phyloP scores from a whole-genome alignment of 331 rosid genomes.

The Quercus lobata region DNA sequence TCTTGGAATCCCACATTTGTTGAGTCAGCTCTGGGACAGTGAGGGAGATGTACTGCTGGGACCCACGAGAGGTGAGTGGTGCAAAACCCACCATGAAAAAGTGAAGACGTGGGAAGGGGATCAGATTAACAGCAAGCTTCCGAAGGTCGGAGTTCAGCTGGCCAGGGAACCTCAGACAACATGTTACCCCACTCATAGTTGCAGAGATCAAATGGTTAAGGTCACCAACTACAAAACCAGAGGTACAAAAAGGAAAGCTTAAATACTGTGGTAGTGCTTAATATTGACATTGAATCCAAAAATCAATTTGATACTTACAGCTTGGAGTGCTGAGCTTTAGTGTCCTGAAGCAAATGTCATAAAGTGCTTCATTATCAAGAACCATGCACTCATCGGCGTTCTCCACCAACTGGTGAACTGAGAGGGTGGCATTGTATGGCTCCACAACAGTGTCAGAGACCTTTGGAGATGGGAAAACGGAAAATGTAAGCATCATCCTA shows the following conservation, averaged over 20 bases:
- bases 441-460: slow-evolving; percentile 90
- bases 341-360: slow-evolving; percentile 86
- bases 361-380: slow-evolving; percentile 83
- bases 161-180: slow-evolving; percentile 86
- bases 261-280: background rate
- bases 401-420: slow-evolving; percentile 84
- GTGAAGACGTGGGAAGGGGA: slow-evolving; percentile 89
- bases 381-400: slow-evolving; percentile 92
- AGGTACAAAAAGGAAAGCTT: background rate
- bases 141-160: slow-evolving; percentile 80
- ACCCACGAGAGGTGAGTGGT: slow-evolving; percentile 87
- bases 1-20: slow-evolving; percentile 90
- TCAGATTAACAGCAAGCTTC: slow-evolving; percentile 78
- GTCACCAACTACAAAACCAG: slow-evolving; percentile 59
- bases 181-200: slow-evolving; percentile 87
- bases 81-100: slow-evolving; percentile 92
- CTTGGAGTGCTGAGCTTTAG: slow-evolving; percentile 87
- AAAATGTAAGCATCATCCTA: slow-evolving; percentile 86
- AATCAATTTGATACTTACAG: slow-evolving; percentile 39
- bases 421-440: slow-evolving; percentile 83
- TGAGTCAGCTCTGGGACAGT: slow-evolving; percentile 86
- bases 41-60: slow-evolving; percentile 79
- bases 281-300: background rate
- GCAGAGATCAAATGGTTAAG: slow-evolving; percentile 85
- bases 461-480: slow-evolving; percentile 88